Percentiles rank a stretch among this genome's conserved stretches.
Evolutionary conservation across 257 asterid species (phyloP).

Genomic region (Anisodus tanguticus): DNA sequence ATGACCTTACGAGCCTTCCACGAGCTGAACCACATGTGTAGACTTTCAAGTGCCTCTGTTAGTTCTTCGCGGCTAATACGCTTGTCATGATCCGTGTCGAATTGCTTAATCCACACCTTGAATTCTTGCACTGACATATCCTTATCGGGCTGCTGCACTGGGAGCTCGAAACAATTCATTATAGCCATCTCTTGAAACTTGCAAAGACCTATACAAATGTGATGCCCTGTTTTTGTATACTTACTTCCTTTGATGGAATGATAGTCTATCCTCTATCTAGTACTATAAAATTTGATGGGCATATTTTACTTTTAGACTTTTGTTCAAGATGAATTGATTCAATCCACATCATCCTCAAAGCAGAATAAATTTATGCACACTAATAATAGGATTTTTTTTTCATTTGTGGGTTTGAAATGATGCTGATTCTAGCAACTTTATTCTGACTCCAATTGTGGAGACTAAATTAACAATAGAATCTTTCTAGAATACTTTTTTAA

Average conservation of each 20-base stretch:
- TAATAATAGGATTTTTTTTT: neutral
- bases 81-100: conserved; percentile 43
- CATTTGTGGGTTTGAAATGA: neutral
- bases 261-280: neutral
- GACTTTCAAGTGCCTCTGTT: conserved; percentile 41
- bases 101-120: conserved; percentile 48
- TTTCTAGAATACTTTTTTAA: neutral
- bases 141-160: conserved; percentile 31
- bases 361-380: neutral
- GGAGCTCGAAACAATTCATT: conserved; percentile 34
- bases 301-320: conserved; percentile 5
- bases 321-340: neutral
- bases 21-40: conserved; percentile 42
- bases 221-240: neutral
- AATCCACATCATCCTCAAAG: neutral
- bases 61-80: conserved; percentile 41
- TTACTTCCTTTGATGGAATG: neutral
- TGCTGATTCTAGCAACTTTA: neutral
- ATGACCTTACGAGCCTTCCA: conserved; percentile 40
- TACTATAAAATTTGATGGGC: neutral
- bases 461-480: neutral
- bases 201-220: too few relatives aligned
- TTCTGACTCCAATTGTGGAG: neutral
- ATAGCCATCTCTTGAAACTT: conserved; percentile 24
- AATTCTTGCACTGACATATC: conserved; percentile 44